Evolutionary conservation across 2,329 filamentous ascomycete genomes (phyloP), one percentile per base, ranked within the genome.

Genomic region (Penicillium brevicompactum): DNA sequence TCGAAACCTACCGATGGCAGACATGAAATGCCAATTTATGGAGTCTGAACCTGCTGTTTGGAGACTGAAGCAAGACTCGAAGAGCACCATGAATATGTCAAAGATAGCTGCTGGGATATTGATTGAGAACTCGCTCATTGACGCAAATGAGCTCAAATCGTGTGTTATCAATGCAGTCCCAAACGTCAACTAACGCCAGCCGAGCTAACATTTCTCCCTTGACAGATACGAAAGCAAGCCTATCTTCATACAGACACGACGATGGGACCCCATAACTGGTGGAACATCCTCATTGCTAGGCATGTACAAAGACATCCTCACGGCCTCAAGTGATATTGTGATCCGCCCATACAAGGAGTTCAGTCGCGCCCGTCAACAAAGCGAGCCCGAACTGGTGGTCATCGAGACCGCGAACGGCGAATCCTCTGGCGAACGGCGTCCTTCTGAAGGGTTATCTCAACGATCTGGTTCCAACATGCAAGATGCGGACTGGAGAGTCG

Each of bases 231-330:
- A 65, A 37, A 45, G 57, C 2, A 68, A 64, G 2, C 59, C 67
- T 0, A 68, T 71, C 2, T 31, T 64, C 2, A 70, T 72, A 1
- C 58, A 67, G n/a, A 70, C 67, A n/a, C 62, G 62, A 10, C 63
- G 69, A 31, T 71, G 66, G 64, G 70, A 72, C 42, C 70, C 70
- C 1, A 21, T 71, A 11, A 70, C 62, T 0, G 64, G 67, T 1
- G 54, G 62, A 5, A 46, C 57, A 2, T 71, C 69, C 0, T 64
- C 67, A 2, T 42, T 57, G 5, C 41, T 66, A 4, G 61, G 64
- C 1, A 62, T 66, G 42, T 59, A 58, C 2, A 60, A 61, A 6
- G 59, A 67, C 42, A 56, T 70, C 37, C 48, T 66, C 4, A 58
- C 53, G 38, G 52, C 58, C 8, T 64, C 64, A 5, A 58, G 52